Evolutionary conservation across 768 basidiomycete species (phyloP).

Genomic region (Termitomyces sp.): DNA sequence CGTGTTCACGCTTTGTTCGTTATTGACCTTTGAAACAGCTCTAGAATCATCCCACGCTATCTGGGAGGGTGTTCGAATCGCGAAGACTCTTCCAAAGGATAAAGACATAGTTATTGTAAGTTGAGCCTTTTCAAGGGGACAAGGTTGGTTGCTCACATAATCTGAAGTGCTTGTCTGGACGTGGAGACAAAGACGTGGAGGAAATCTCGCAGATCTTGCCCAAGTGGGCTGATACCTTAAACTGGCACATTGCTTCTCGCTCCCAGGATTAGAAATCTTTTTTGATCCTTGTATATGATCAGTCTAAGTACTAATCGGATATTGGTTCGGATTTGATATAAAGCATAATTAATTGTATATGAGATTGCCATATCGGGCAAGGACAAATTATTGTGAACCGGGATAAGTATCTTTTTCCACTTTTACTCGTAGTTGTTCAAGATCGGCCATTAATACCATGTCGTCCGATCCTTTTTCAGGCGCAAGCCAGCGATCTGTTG

Average conservation of each 20-base stretch:
- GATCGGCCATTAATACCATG: constrained; percentile 28
- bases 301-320: neutral
- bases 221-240: constrained; percentile 89
- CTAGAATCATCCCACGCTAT: constrained; percentile 95
- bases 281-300: neutral
- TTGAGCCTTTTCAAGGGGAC: constrained; percentile 12
- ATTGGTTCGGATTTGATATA: neutral
- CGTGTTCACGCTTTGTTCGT: neutral
- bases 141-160: neutral
- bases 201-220: constrained; percentile 93
- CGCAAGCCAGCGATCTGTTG: constrained; percentile 54
- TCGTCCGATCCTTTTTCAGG: constrained; percentile 29
- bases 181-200: constrained; percentile 97
- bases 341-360: neutral
- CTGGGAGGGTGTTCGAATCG: constrained; percentile 85
- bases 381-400: constrained; percentile 6
- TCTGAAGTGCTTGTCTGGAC: constrained; percentile 80
- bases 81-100: constrained; percentile 80
- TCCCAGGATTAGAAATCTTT: constrained; percentile 15
- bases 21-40: constrained; percentile 39
- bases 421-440: neutral
- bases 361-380: constrained; percentile 9
- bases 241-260: constrained; percentile 76
- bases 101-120: constrained; percentile 87
- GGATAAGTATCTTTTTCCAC: neutral